Conservation (phyloP, 2,329 filamentous ascomycete species). For the Fusarium agapanthi region DNA sequence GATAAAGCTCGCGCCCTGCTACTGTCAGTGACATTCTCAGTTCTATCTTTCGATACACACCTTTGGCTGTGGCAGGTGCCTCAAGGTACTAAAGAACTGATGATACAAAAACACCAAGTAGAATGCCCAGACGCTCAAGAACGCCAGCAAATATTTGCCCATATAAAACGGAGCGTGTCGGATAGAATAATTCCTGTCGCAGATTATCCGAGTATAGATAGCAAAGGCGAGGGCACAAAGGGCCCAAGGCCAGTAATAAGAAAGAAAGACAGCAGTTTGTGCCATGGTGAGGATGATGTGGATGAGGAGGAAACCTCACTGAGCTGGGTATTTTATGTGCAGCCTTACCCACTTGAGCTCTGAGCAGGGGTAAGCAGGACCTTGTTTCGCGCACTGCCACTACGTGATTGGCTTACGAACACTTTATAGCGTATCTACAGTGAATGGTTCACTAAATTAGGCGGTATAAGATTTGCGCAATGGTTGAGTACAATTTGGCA, state of each 20-base stretch:
- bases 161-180: background rate
- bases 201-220: background rate
- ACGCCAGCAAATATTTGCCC: background rate
- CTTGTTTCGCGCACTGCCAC: constrained; percentile 2
- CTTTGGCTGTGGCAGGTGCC: constrained; percentile 9
- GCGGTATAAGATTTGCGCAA: background rate
- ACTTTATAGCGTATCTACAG: background rate
- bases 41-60: rapidly evolving
- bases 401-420: background rate
- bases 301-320: constrained; percentile 4
- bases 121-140: constrained; percentile 9
- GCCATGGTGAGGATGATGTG: constrained; percentile 1
- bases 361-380: background rate
- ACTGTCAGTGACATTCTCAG: background rate
- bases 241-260: constrained; percentile 23
- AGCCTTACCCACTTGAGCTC: background rate
- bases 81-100: constrained; percentile 13
- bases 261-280: constrained; percentile 9
- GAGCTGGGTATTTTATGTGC: constrained; percentile 14
- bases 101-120: constrained; percentile 16
- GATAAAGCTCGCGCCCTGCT: constrained; percentile 1
- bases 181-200: background rate
- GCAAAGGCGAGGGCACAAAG: background rate
- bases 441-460: background rate
- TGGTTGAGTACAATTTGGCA: background rate